These are phyloP conservation scores for Gossypium schwendimanii DNA, from an alignment of 441 rosid species.

Conservation along the genomic window DNA sequence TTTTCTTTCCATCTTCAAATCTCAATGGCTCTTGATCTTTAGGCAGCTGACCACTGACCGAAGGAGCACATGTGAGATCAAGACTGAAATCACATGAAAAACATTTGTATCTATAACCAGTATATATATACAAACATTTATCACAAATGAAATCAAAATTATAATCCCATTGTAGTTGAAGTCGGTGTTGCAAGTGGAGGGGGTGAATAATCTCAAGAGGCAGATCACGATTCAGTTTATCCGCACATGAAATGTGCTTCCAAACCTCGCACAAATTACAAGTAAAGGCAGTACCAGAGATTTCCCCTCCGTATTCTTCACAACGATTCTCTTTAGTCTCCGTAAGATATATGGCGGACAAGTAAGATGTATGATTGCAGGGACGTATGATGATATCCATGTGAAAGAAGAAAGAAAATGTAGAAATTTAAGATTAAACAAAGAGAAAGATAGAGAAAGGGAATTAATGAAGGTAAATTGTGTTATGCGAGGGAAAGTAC, in stretches of 20 bases:
- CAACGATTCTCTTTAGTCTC: fast-evolving
- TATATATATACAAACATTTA: neutral
- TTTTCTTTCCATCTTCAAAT: no score
- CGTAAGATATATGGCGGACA: fast-evolving
- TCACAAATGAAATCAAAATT: neutral
- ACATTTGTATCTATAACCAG: no score
- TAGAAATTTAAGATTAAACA: neutral
- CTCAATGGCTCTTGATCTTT: no score
- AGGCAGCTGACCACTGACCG: no score
- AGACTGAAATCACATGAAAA: no score
- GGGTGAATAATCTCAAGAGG: neutral
- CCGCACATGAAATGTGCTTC: no score
- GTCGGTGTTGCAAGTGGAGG: neutral
- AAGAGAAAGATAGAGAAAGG: neutral
- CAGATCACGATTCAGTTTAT: neutral
- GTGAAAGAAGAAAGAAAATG: neutral
- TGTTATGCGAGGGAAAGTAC: neutral
- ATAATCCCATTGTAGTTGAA: no score
- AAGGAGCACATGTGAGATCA: neutral
- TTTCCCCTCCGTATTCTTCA: no score
- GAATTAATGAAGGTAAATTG: neutral
- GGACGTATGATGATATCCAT: neutral
- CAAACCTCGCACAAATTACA: fast-evolving
- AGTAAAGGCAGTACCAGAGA: no score
- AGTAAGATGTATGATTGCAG: neutral